Conservation (phyloP, 805 yeast species). For the Starmerella davenportii region DNA sequence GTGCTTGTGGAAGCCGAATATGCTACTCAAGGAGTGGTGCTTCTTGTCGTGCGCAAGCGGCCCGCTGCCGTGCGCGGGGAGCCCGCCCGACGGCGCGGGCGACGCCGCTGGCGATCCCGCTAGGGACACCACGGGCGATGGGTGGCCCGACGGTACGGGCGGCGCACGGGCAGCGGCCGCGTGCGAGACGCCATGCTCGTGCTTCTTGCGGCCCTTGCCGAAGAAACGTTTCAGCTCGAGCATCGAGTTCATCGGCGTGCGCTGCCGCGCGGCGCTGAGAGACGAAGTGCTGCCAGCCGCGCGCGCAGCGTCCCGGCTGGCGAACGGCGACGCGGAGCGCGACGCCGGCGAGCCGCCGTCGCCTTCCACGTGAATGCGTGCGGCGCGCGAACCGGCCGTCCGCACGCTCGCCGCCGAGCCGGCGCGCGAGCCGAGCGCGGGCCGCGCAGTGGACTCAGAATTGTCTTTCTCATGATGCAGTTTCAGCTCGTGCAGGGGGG, state of each 20-base stretch:
- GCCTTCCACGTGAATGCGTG: too few species aligned
- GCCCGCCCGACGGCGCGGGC: neutral
- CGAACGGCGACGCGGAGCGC: conserved; percentile 6
- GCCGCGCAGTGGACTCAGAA: neutral
- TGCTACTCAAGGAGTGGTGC: neutral
- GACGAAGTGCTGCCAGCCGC: conserved; percentile 9
- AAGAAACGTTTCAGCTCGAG: conserved; percentile 17
- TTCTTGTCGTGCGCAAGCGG: neutral
- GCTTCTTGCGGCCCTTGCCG: conserved; percentile 15
- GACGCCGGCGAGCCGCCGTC: neutral
- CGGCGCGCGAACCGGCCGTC: too few species aligned
- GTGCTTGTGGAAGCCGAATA: conserved; percentile 2
- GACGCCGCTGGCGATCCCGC: neutral
- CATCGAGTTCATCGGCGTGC: conserved; percentile 6
- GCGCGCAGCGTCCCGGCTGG: conserved; percentile 1
- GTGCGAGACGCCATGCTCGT: conserved; percentile 7
- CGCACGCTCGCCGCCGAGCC: neutral
- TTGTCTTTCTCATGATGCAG: neutral
- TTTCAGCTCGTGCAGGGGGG: neutral
- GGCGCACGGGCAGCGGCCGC: neutral
- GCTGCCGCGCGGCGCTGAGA: neutral
- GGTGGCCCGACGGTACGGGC: neutral
- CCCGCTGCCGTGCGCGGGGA: neutral
- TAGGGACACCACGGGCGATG: neutral
- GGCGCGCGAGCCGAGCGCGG: neutral